phyloP scores from a whole-genome alignment of 257 asterid genomes.

The Nicotiana undulata region DNA sequence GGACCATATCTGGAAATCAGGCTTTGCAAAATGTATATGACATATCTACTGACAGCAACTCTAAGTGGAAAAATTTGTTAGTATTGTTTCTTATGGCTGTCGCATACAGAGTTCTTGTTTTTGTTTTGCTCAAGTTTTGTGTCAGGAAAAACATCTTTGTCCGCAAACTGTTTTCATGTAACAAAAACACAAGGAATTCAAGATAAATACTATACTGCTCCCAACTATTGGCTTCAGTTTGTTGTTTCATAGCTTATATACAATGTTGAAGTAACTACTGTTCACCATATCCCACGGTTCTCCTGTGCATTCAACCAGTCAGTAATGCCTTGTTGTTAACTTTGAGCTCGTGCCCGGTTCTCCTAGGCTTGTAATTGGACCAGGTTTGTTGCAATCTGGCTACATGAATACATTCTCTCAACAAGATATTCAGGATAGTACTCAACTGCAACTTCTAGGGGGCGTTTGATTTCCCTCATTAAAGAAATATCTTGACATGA shows the following conservation, averaged over 20 bases:
- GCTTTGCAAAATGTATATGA: slow-evolving; percentile 72
- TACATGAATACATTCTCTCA: background rate
- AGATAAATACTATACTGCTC: slow-evolving; percentile 22
- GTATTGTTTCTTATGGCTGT: slow-evolving; percentile 67
- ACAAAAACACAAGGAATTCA: slow-evolving; percentile 30
- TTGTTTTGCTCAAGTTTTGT: slow-evolving; percentile 48
- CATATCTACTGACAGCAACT: slow-evolving; percentile 42
- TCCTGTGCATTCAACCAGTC: background rate
- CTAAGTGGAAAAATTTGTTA: slow-evolving; percentile 79
- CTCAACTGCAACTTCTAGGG: too few relatives aligned
- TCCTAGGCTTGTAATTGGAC: background rate
- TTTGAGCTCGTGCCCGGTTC: background rate
- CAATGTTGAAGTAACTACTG: background rate
- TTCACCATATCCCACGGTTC: background rate
- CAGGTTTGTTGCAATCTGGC: background rate
- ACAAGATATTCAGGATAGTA: background rate
- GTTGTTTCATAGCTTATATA: background rate
- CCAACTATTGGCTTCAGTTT: slow-evolving; percentile 6
- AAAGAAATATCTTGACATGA: too few relatives aligned
- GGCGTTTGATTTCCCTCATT: too few relatives aligned
- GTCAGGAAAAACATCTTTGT: slow-evolving; percentile 36
- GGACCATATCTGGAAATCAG: slow-evolving; percentile 75
- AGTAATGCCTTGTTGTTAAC: background rate
- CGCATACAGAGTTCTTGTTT: slow-evolving; percentile 59
- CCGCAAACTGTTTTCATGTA: slow-evolving; percentile 35